Conservation (phyloP, 371 early-diverging fungal genomes). For the Rozella allomycis region DNA sequence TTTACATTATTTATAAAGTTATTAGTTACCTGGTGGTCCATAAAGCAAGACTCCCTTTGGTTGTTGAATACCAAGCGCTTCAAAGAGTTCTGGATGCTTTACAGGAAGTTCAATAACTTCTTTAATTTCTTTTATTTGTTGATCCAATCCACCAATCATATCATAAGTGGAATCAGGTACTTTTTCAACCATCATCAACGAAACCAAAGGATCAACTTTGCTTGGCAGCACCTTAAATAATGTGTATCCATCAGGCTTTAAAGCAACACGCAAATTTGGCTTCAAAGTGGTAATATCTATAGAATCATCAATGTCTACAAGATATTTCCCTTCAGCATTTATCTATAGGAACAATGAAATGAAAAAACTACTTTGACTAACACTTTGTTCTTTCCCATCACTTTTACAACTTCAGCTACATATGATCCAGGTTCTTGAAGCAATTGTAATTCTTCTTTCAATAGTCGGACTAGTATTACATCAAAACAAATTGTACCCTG, state of each 20-base stretch:
- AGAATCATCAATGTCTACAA: slow-evolving; percentile 76
- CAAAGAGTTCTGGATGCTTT: slow-evolving; percentile 97
- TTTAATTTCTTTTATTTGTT: slow-evolving; percentile 99
- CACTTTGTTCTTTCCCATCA: slow-evolving; percentile 97
- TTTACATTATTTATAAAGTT: slow-evolving; percentile 37
- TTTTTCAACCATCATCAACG: slow-evolving; percentile 99
- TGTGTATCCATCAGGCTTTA: slow-evolving; percentile 70
- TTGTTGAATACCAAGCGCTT: slow-evolving; percentile 96
- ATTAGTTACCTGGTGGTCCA: slow-evolving; percentile 98
- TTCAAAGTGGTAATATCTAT: slow-evolving; percentile 82
- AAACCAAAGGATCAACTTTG: slow-evolving; percentile 75
- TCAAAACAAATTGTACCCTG: too few relatives aligned
- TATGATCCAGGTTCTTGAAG: slow-evolving; percentile 93
- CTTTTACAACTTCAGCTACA: slow-evolving; percentile 96
- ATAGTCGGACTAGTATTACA: slow-evolving; percentile 46
- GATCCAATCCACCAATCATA: slow-evolving; percentile 98
- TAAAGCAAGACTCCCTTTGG: slow-evolving; percentile 97
- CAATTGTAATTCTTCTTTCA: slow-evolving; percentile 91
- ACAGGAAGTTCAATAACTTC: slow-evolving; percentile 98
- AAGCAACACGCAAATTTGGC: slow-evolving; percentile 89
- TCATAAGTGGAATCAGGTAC: slow-evolving; percentile 98
- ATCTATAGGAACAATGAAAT: slow-evolving; percentile 17
- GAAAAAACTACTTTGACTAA: slow-evolving; percentile 62
- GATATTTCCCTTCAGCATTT: slow-evolving; percentile 97
- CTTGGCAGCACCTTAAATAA: slow-evolving; percentile 84